Percentiles rank a stretch among this genome's conserved stretches.
phyloP scores from a whole-genome alignment of 805 yeast genomes.

The Wickerhamiella azyma region DNA sequence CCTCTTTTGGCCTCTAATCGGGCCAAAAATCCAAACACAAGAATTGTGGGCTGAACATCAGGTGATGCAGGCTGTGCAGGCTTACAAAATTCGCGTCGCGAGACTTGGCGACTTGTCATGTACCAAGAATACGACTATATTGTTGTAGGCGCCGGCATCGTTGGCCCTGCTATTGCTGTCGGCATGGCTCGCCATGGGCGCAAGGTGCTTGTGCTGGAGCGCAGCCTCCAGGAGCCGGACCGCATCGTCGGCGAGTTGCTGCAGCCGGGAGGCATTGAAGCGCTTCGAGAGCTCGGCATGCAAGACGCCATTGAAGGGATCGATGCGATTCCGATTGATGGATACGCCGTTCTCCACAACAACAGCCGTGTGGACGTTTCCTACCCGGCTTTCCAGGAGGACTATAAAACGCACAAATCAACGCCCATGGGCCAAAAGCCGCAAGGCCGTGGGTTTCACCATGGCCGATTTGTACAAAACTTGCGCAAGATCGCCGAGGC shows the following conservation, averaged over 20 bases:
- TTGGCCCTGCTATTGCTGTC: conserved; percentile 87
- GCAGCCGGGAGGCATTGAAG: conserved; percentile 94
- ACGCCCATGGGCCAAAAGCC: conserved; percentile 20
- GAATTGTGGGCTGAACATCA: background rate
- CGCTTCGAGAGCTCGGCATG: conserved; percentile 73
- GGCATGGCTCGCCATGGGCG: conserved; percentile 85
- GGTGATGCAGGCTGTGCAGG: background rate
- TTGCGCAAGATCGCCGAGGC: conserved; percentile 53
- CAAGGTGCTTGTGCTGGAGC: conserved; percentile 60
- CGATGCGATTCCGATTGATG: conserved; percentile 62
- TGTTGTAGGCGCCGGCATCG: conserved; percentile 96
- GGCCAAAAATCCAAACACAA: background rate
- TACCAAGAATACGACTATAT: conserved; percentile 52
- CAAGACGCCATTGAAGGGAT: conserved; percentile 56
- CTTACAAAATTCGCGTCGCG: background rate
- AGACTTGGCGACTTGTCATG: background rate
- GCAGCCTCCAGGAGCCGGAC: conserved; percentile 88
- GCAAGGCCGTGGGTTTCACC: conserved; percentile 81
- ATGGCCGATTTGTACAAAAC: conserved; percentile 74
- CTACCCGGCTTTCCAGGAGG: conserved; percentile 36
- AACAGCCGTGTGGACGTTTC: conserved; percentile 45
- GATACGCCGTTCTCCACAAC: conserved; percentile 65
- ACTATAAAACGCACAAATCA: conserved; percentile 8
- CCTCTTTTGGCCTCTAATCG: background rate
- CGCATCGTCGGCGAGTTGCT: conserved; percentile 93